Base-by-base conservation (phyloP, 1,139 yeast species). In the Diutina sp. region DNA sequence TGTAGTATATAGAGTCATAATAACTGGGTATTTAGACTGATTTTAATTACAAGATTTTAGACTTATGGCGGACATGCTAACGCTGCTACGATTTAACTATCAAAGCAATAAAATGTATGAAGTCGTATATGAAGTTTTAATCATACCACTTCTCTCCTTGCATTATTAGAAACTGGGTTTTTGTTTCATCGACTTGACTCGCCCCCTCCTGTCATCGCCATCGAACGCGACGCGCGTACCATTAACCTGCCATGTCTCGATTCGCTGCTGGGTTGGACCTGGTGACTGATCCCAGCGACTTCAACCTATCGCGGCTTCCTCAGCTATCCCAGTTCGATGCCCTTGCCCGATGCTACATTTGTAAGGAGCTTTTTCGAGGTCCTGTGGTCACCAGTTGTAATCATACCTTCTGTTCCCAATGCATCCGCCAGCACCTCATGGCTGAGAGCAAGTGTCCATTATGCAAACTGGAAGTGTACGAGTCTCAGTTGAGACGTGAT, bases 371-470 rank as follows among this genome's bases (percentile, higher is more conserved):
- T 61, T 74, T 88, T 59, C 77, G 72, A 53, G 91, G 95, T 0
- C 98, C 99, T 1, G 90, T 90, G 57, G 72, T 87, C 52, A 88
- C 97, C 1, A 78, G 85, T 6, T 91, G 98, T 71, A 86, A 88
- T 55, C 98, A 93, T 67, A 85, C 95, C 0, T 93, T 90, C 66
- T 93, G 99, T 67, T 90, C 97, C 0, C 77, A 85, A 28, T 93
- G 99, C 67, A 88, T 93, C 46, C 77, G 97, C 59, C 81, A 87
- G 60, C 83, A 85, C 60, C 70, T 91, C 54, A 73, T 83, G 29
- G 71, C 71, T 51, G 82, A 80, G 46, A 78, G 79, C 47, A 72
- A 78, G 58, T 93, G 98, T 66, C 98, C 98, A 0, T 71, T 88
- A 56, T 93, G 99, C 68, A 78, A 86, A 46, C 73, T 79, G 12